Conservation (phyloP, 75 land plant genomes). For the Pinus albicaulis region DNA sequence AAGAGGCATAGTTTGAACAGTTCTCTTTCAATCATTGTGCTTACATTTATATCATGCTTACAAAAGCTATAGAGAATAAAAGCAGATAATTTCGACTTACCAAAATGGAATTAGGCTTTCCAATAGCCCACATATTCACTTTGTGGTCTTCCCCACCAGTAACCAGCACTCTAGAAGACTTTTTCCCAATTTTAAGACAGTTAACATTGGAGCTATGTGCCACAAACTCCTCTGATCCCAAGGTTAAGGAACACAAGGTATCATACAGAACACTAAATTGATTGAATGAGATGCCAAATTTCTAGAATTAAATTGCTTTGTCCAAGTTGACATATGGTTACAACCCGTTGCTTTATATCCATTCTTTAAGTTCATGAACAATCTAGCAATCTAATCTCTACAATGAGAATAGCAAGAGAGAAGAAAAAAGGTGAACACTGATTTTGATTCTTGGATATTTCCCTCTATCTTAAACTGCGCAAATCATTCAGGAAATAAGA, state of each 20-base stretch:
- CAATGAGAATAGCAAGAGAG: not conserved
- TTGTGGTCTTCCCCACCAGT: conserved; percentile 98
- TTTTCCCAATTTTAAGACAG: conserved; percentile 87
- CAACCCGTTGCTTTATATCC: not conserved
- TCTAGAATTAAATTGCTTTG: not conserved
- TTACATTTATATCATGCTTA: not conserved
- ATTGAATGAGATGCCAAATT: not conserved
- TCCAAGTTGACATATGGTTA: not conserved
- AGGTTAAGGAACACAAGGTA: not conserved
- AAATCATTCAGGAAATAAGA: not conserved
- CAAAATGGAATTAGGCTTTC: conserved; percentile 79
- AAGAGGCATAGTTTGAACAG: too few species aligned
- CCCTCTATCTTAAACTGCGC: not conserved
- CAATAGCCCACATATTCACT: conserved; percentile 92
- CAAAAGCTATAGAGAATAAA: conserved; percentile 2
- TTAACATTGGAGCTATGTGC: conserved; percentile 84
- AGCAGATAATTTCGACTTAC: conserved; percentile 27
- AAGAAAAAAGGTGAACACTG: not conserved
- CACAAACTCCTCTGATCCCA: conserved; percentile 78
- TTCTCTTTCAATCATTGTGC: too few species aligned
- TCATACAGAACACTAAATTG: not conserved
- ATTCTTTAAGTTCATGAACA: not conserved
- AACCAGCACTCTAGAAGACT: conserved; percentile 72
- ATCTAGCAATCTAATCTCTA: not conserved
- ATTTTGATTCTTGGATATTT: not conserved